Evolutionary conservation across 441 rosid species (phyloP), one percentile per base, ranked within the genome.

Genomic region (Dalechampia spathulata): DNA sequence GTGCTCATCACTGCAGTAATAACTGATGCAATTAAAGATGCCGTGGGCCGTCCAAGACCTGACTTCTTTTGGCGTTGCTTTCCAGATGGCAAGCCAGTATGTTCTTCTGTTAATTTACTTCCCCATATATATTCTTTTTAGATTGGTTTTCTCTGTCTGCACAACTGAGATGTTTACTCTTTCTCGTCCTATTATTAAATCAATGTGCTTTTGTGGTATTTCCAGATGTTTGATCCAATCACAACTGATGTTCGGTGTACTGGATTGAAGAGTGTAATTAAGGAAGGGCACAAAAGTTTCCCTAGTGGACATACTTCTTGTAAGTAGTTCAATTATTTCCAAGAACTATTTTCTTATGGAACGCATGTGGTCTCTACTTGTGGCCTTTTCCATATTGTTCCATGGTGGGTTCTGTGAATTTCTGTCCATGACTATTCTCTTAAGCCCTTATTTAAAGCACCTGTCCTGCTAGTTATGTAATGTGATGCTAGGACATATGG

Each of bases 251-350:
- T 86, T 51, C 39, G 71, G 48, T 91, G 98, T 62, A 82, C 82
- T 59, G 94, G 94, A 66, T 42, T 65, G 47, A 81, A 83, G 66
- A 52, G 41, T 15, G 83, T 79, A 44, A 78, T 91, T 30, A 88
- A 71, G 79, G 98, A 86, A 70, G 91, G 96, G 22, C 87, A 88
- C 64, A 84, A 88, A 72, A 84, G 96, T 71, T 91, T 91, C 67
- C 98, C 95, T 28, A 86, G 96, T 41, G 98, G 95, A 2, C 96
- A 91, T 69, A 84, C 86, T 25, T 91, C 98, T 36, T 78, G 96
- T 88, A 66, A 83, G 90, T 53, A 32, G 36, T 52, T 37, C 65
- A 63, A 43, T 65, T 60, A 41, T 30, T 45, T 54, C 25, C 12
- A n/a, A n/a, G 26, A 47, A 19, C 17, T 25, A 16, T 23, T 15